Percentiles rank a stretch among this genome's conserved stretches.
Conservation (phyloP, 2,329 filamentous ascomycete species). For the Diaporthe sp. region DNA sequence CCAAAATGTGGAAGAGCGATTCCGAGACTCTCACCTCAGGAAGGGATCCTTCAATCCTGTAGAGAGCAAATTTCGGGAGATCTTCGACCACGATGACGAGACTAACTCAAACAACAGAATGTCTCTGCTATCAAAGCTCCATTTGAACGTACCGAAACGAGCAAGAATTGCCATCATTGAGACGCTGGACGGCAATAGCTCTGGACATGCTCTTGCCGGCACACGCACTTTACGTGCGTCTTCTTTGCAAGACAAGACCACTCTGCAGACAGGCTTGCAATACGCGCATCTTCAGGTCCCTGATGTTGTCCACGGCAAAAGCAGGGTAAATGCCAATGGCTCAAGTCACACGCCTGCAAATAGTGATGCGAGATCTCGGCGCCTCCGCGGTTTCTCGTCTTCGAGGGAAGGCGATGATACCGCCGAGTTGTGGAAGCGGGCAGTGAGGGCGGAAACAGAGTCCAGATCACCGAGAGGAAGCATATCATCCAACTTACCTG, state of each 20-base stretch:
- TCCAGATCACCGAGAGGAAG: slow-evolving; percentile 34
- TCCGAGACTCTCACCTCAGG: slow-evolving; percentile 50
- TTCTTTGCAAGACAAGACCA: neutral
- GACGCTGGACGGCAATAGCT: slow-evolving; percentile 37
- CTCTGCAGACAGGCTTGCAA: neutral
- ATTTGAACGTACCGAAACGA: slow-evolving; percentile 50
- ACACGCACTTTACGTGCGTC: slow-evolving; percentile 12
- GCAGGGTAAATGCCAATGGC: neutral
- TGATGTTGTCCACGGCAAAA: neutral
- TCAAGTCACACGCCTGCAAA: neutral
- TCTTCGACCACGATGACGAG: slow-evolving; percentile 47
- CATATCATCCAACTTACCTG: slow-evolving; percentile 4
- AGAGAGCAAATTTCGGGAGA: slow-evolving; percentile 57
- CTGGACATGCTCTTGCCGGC: neutral
- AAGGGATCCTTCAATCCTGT: slow-evolving; percentile 47
- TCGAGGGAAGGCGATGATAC: slow-evolving; percentile 37
- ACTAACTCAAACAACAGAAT: slow-evolving; percentile 28
- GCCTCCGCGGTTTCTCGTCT: slow-evolving; percentile 36
- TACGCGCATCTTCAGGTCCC: slow-evolving; percentile 31
- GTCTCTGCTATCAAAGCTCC: slow-evolving; percentile 53
- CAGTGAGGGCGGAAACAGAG: slow-evolving; percentile 38
- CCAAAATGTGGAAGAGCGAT: slow-evolving; percentile 55
- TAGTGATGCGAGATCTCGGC: neutral
- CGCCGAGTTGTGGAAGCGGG: slow-evolving; percentile 39
- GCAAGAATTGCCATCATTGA: slow-evolving; percentile 40